Evolutionary conservation across 2,329 filamentous ascomycete genomes (phyloP).

Genomic region (Seiridium unicorne): DNA sequence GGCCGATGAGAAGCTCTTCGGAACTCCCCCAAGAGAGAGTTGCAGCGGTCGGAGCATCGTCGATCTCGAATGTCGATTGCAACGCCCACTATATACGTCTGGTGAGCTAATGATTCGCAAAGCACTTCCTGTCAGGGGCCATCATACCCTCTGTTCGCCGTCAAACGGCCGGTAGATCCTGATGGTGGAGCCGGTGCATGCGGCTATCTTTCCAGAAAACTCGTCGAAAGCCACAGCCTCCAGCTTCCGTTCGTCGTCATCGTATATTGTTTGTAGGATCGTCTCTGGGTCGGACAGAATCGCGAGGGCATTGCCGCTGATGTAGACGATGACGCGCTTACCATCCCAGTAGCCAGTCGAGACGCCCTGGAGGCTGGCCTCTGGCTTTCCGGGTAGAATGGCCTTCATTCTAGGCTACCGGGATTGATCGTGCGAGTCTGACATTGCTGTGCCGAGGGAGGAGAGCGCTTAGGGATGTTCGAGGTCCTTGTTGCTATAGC

Average conservation of each 20-base stretch:
- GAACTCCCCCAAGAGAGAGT: slow-evolving; percentile 81
- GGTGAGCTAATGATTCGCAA: slow-evolving; percentile 5
- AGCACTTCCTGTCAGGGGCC: slow-evolving; percentile 5
- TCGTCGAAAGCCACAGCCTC: slow-evolving; percentile 82
- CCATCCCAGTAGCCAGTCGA: slow-evolving; percentile 45
- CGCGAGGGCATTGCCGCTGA: slow-evolving; percentile 84
- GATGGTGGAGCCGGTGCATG: slow-evolving; percentile 63
- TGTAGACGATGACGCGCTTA: slow-evolving; percentile 57
- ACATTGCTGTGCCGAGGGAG: slow-evolving; percentile 20
- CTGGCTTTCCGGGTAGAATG: slow-evolving; percentile 47
- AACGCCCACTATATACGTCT: slow-evolving; percentile 53
- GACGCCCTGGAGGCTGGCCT: slow-evolving; percentile 45
- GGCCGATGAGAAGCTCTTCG: slow-evolving; percentile 81
- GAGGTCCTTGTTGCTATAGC: background rate
- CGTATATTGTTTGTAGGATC: slow-evolving; percentile 87
- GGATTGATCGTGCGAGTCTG: slow-evolving; percentile 17
- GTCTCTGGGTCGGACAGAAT: slow-evolving; percentile 73
- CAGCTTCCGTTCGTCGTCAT: slow-evolving; percentile 67
- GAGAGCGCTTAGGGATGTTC: background rate
- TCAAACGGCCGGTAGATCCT: slow-evolving; percentile 79
- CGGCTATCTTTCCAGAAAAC: slow-evolving; percentile 79
- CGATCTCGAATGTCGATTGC: slow-evolving; percentile 58
- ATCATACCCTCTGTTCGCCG: slow-evolving; percentile 69
- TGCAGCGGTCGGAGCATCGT: slow-evolving; percentile 44
- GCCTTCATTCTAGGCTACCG: slow-evolving; percentile 40